Percentiles rank a stretch among this genome's conserved stretches.
These are phyloP conservation scores for Aspergillus sp. DNA, from an alignment of 2,329 filamentous ascomycete species.

Conservation along the genomic window DNA sequence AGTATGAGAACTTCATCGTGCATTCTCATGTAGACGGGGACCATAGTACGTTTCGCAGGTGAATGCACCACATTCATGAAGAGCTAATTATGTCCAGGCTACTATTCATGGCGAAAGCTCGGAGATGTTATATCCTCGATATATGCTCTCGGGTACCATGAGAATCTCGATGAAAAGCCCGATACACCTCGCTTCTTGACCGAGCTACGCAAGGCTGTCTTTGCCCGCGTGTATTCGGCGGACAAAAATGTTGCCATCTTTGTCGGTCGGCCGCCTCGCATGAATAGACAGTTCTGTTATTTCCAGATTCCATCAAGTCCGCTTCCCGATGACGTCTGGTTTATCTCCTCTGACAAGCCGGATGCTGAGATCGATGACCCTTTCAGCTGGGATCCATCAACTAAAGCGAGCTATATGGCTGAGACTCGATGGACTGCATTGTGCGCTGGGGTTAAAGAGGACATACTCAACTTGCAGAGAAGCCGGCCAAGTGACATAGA, in stretches of 20 bases:
- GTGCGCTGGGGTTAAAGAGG: constrained; percentile 31
- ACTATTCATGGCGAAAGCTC: constrained; percentile 49
- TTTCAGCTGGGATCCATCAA: constrained; percentile 17
- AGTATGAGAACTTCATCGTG: constrained; percentile 53
- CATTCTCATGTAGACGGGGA: constrained; percentile 49
- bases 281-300: constrained; percentile 44
- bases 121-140: constrained; percentile 52
- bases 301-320: constrained; percentile 27
- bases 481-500: constrained; percentile 19
- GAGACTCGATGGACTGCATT: constrained; percentile 33
- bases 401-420: constrained; percentile 26
- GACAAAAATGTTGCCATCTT: constrained; percentile 54
- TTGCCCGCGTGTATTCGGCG: constrained; percentile 47
- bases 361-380: too few species aligned
- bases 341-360: too few species aligned
- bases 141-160: constrained; percentile 51
- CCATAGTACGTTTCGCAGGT: constrained; percentile 40
- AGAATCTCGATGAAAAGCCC: constrained; percentile 37
- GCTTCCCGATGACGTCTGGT: background rate
- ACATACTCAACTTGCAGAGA: constrained; percentile 29
- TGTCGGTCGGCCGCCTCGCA: constrained; percentile 50
- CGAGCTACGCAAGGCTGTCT: constrained; percentile 42
- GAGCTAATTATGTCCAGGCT: constrained; percentile 34
- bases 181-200: constrained; percentile 39
- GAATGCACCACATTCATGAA: background rate